Evolutionary conservation across 768 basidiomycete genomes (phyloP), one percentile per base, ranked within the genome.

Genomic region (Mycena vulgaris): DNA sequence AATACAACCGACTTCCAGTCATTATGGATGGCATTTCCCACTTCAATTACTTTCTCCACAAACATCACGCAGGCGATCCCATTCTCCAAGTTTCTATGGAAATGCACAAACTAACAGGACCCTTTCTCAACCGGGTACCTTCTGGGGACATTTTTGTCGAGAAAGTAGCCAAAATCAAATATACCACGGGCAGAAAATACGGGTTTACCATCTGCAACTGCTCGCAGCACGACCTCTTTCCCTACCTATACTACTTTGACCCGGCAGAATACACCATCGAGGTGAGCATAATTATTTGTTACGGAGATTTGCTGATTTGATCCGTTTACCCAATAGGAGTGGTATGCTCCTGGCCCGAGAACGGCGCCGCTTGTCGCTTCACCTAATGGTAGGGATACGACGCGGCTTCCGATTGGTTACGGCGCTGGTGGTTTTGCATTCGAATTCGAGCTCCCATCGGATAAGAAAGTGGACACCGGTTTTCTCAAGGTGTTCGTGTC

Each of bases 401-500:
- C 16, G 25, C 5, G 48, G 35, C n/a, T 53, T 4, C 28, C 52
- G 3, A 45, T 55, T 16, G 63, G 42, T 1, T 55, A 57, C 27
- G 42, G 31, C 16, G 19, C 3, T 30, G 52, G 63, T 19, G 55
- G 47, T 5, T 37, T 21, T 66, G 55, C 45, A 16, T 56, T 57
- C 45, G 13, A 56, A 23, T 65, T 65, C 63, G 19, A 10, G 9
- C 42, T 55, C 13, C 21, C 30, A 2, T 23, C 11, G 27, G 64
- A 55, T 30, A 56, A 37, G 47, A 35, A 19, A 1, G 28, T 21
- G 21, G 56, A 56, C 27, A 53, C 81, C 0, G 83, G 84, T 19
- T 87, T 87, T 75, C 68, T 87, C 59, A 87, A 87, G 65, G 69
- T 87, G 13, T 87, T 87, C 70, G 80, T 87, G 5, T 86, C 85